Evolutionary conservation across 345 rosid species (phyloP).

Genomic region (Bretschneidera sinensis): DNA sequence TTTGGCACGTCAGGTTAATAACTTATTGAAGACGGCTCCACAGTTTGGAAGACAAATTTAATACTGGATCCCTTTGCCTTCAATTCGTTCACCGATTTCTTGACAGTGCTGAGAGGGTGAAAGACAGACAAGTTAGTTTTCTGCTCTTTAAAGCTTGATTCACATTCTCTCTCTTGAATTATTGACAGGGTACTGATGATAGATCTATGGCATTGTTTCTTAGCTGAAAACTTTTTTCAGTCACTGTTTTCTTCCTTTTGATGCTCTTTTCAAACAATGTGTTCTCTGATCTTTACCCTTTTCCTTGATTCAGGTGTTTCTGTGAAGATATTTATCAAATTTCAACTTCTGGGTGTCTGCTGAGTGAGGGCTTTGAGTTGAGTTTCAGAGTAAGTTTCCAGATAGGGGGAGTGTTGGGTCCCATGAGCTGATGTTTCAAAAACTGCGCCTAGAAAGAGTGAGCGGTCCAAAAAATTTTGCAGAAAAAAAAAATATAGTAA

Average conservation of each 20-base stretch:
- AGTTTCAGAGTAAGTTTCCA: not conserved
- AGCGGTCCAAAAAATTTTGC: conserved; percentile 17
- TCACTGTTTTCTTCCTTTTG: not conserved
- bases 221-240: not conserved
- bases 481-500: not conserved
- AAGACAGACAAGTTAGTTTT: conserved; percentile 4
- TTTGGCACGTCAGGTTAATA: not conserved
- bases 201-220: conserved; percentile 4
- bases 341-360: not conserved
- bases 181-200: conserved; percentile 5
- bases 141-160: not conserved
- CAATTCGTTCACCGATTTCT: conserved; percentile 26
- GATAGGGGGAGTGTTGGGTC: not conserved
- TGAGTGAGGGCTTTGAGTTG: not conserved
- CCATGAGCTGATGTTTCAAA: not conserved
- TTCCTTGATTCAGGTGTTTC: not conserved
- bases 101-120: not conserved
- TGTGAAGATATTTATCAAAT: not conserved
- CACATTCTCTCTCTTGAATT: conserved; percentile 13
- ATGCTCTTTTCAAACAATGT: not conserved
- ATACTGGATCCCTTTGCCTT: conserved; percentile 13
- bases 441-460: not conserved
- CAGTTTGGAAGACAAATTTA: not conserved
- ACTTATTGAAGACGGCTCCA: not conserved
- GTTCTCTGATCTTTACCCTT: not conserved